Percentiles rank a stretch among this genome's conserved stretches.
Conservation (phyloP, 225 moss, liverwort and hornwort genomes). For the Anthoceros angustus region DNA sequence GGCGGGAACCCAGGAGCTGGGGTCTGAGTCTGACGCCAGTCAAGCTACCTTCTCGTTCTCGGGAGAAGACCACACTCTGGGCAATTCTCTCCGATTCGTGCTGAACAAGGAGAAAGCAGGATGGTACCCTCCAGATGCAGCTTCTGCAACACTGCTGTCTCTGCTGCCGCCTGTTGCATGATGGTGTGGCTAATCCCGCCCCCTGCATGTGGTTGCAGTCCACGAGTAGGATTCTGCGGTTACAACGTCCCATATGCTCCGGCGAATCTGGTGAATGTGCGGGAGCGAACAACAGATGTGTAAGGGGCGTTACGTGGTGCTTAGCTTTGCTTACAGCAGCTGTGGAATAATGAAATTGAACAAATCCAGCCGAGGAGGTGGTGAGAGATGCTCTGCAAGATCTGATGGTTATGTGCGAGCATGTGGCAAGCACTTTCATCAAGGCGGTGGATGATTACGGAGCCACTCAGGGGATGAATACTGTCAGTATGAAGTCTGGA, state of each 20-base stretch:
- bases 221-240: slow-evolving; percentile 66
- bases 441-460: not conserved
- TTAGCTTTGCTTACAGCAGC: not conserved
- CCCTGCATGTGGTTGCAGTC: slow-evolving; percentile 27
- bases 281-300: slow-evolving; percentile 76
- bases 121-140: not conserved
- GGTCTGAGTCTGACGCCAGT: slow-evolving; percentile 15
- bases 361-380: slow-evolving; percentile 36
- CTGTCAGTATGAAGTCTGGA: slow-evolving; percentile 1
- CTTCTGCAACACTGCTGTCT: not conserved
- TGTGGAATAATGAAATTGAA: not conserved
- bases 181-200: not conserved
- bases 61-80: slow-evolving; percentile 44
- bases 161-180: not conserved
- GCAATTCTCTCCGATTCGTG: slow-evolving; percentile 33
- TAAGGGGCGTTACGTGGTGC: no score
- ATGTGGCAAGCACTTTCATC: slow-evolving; percentile 8
- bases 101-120: slow-evolving; percentile 32
- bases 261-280: slow-evolving; percentile 74
- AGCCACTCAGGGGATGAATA: not conserved
- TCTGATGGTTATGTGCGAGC: slow-evolving; percentile 47
- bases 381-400: slow-evolving; percentile 65
- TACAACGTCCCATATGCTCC: slow-evolving; percentile 90
- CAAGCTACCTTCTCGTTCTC: slow-evolving; percentile 33
- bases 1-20: slow-evolving; percentile 19